These are phyloP conservation scores for Populus euphratica DNA, from an alignment of 345 rosid species.

Conservation along the genomic window DNA sequence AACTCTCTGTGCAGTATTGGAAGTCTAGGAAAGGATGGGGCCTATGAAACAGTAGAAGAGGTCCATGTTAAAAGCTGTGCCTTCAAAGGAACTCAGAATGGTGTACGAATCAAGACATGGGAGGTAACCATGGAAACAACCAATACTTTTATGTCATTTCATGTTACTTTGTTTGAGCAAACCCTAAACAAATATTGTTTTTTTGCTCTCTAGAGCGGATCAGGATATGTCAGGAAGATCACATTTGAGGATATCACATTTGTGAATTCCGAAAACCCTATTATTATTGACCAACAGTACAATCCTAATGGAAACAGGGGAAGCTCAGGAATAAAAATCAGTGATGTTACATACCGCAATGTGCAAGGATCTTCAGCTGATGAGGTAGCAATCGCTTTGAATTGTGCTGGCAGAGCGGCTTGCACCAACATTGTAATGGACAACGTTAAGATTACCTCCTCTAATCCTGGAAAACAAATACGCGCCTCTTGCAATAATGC, in stretches of 20 bases:
- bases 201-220: constrained; percentile 24
- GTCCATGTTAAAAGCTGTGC: constrained; percentile 10
- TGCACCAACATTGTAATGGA: constrained; percentile 31
- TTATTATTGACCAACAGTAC: constrained; percentile 37
- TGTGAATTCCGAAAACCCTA: constrained; percentile 27
- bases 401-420: constrained; percentile 27
- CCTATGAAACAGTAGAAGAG: constrained; percentile 1
- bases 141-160: too few relatives aligned
- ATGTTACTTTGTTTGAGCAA: too few relatives aligned
- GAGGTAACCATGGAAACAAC: constrained; percentile 15
- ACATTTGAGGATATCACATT: constrained; percentile 32
- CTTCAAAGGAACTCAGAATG: constrained; percentile 4
- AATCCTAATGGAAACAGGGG: background rate
- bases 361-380: constrained; percentile 34
- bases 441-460: constrained; percentile 22
- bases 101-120: constrained; percentile 24
- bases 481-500: constrained; percentile 31
- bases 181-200: background rate
- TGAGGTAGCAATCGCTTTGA: constrained; percentile 25
- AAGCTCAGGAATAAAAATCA: constrained; percentile 26
- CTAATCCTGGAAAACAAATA: constrained; percentile 9
- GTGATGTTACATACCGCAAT: constrained; percentile 28
- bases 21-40: constrained; percentile 12
- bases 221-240: constrained; percentile 40
- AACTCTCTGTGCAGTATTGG: constrained; percentile 7